Percentiles rank a stretch among this genome's conserved stretches.
Conservation (phyloP, 2,329 filamentous ascomycete genomes). For the Biscogniauxia sp. region DNA sequence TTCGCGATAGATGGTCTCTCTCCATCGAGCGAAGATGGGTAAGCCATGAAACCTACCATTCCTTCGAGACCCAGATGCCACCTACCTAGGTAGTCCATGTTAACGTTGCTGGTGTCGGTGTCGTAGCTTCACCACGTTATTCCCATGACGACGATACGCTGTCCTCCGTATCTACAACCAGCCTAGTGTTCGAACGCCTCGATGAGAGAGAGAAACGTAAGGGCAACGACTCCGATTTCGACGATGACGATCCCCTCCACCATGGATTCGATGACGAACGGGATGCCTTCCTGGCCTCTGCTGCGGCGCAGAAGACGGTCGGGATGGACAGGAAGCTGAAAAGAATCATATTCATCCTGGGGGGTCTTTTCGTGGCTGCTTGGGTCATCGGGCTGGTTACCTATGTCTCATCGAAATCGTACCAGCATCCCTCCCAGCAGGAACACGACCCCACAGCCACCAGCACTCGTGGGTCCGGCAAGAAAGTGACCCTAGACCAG, state of each 20-base stretch:
- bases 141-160: conserved; percentile 55
- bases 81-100: background rate
- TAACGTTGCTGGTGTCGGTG: conserved; percentile 8
- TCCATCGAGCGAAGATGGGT: background rate
- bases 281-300: conserved; percentile 50
- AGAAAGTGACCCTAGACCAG: conserved; percentile 71
- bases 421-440: conserved; percentile 60
- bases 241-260: conserved; percentile 47
- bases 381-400: conserved; percentile 68
- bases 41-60: background rate
- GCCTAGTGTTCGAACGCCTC: conserved; percentile 76
- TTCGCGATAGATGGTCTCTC: background rate
- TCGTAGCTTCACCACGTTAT: conserved; percentile 35
- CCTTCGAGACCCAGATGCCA: background rate
- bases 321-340: conserved; percentile 66
- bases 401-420: conserved; percentile 64
- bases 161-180: conserved; percentile 81
- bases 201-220: conserved; percentile 50
- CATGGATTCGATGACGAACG: conserved; percentile 43
- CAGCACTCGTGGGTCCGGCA: conserved; percentile 59
- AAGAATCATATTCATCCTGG: conserved; percentile 59
- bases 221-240: conserved; percentile 36
- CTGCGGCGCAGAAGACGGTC: conserved; percentile 41
- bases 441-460: conserved; percentile 69
- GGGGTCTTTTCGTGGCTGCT: conserved; percentile 58